Evolutionary conservation across 2,329 filamentous ascomycete species (phyloP), one percentile per base, ranked within the genome.

Genomic region (Hypoxylon sp.): DNA sequence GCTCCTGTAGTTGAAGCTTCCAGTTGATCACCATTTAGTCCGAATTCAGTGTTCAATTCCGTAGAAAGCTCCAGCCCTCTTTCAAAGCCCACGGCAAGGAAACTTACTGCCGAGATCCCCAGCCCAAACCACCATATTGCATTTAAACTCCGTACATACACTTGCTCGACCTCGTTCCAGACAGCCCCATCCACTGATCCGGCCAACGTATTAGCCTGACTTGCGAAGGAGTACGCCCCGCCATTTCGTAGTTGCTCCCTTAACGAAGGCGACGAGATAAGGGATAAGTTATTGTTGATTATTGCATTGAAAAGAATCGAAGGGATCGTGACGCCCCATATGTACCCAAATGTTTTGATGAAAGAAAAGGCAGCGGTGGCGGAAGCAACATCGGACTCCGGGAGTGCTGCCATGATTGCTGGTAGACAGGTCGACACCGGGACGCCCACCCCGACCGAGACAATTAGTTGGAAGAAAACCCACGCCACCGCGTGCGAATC

Each of bases 281-380:
- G 42, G 18, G 42, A 45, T 26, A 45, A 45, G 22, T 45, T 45
- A 45, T 45, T 45, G 20, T 45, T 45, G 20, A 45, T n/a, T 9
- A 45, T 14, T 26, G 18, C 42, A 40, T 72, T 70, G 65, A 81
- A 81, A 24, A 81, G 72, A 2, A 74, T 71, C 0, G 75, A 74
- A 1, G 76, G 76, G 14, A 83, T 74, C 0, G 78, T 73, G 1
- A 82, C 76, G 14, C 80, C 80, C 46, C 80, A 75, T 18, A 79
- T 75, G 26, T 74, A 72, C 0, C 80, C 81, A n/a, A 82, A 76
- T 20, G 71, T 75, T 4, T 80, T 73, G 52, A 78, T 72, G 65
- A 82, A 82, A 4, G 70, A 64, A 61, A 73, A 78, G 57, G 78
- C 75, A 4, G 73, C 74, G 3, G 75, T 74, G 0, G 75, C 74